phyloP scores from a whole-genome alignment of 257 asterid species.

The Schizonepeta tenuifolia region DNA sequence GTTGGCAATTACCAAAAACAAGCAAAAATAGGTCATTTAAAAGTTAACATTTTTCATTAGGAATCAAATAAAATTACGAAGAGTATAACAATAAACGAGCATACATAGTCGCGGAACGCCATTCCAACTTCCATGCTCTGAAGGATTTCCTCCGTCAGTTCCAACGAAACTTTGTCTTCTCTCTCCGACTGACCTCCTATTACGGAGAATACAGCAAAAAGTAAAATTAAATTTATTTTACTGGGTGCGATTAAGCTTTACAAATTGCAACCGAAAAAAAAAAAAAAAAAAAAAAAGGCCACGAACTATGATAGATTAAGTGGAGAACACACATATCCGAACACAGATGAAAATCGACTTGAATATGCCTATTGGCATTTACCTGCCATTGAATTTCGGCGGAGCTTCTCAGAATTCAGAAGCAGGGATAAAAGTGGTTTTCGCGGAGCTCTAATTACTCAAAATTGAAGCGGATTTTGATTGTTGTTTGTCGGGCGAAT shows the following conservation, averaged over 20 bases:
- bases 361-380: conserved; percentile 14
- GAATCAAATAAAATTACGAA: not conserved
- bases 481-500: not conserved
- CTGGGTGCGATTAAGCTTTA: conserved; percentile 14
- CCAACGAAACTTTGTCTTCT: conserved; percentile 83
- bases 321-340: not conserved
- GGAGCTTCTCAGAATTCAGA: conserved; percentile 22
- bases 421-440: not conserved
- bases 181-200: conserved; percentile 73
- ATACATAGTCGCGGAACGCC: conserved; percentile 90
- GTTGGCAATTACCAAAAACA: not conserved
- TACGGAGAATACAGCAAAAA: not conserved
- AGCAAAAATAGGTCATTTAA: not conserved
- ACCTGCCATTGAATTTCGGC: conserved; percentile 43
- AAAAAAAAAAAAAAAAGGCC: not conserved
- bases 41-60: not conserved
- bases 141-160: conserved; percentile 84
- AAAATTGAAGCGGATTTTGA: not conserved
- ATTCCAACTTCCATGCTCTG: conserved; percentile 99
- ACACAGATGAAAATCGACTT: not conserved
- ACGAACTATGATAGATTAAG: not conserved
- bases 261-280: not conserved
- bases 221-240: not conserved
- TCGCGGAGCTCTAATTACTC: conserved; percentile 1
- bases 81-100: conserved; percentile 24